Evolutionary conservation across 768 basidiomycete genomes (phyloP), one percentile per base, ranked within the genome.

Genomic region (Leccinum sublutescens): DNA sequence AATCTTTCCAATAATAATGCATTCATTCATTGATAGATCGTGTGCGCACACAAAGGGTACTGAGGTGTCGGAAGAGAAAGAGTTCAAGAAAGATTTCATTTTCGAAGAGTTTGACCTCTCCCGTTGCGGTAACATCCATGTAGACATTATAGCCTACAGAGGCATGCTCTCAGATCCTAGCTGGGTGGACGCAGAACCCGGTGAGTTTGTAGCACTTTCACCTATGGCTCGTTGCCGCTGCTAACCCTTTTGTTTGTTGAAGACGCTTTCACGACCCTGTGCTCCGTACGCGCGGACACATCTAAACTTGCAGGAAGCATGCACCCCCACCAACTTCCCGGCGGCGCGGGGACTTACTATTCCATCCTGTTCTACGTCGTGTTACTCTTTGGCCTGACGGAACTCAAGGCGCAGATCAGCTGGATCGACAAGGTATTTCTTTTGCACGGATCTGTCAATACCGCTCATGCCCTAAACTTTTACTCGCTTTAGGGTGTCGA

Each of bases 341-440:
- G 34, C 29, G 62, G 52, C 1, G 61, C 31, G 2, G 55, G 56
- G 25, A 59, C 62, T 21, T 63, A 64, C 4, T 63, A 63, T 48
- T 52, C 61, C 23, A 63, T 63, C 23, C 4, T 63, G 29, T 58
- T 63, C n/a, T 61, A 69, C 25, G 66, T 84, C 12, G 71, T 84
- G n/a, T 58, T 85, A 12, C 68, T 79, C 1, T 82, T 85, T 58
- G 83, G 82, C 1, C 63, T 80, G 33, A 84, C 81, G 11, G 83
- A 84, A 54, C 62, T 83, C 54, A 78, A 78, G 66, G 82, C 82
- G 0, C 78, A 81, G 53, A 75, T 84, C n/a, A 71, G 74, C 9
- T 84, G 82, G 80, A 66, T 68, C 6, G 56, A 63, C 23, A 17
- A 75, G 31, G 80, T 81, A 68, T 15, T 76, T 77, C 58, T n/a